A percentile compares a stretch with the other conserved stretches of the same genome.
phyloP scores from a whole-genome alignment of 2,329 filamentous ascomycete species.

The Cercospora sp. region DNA sequence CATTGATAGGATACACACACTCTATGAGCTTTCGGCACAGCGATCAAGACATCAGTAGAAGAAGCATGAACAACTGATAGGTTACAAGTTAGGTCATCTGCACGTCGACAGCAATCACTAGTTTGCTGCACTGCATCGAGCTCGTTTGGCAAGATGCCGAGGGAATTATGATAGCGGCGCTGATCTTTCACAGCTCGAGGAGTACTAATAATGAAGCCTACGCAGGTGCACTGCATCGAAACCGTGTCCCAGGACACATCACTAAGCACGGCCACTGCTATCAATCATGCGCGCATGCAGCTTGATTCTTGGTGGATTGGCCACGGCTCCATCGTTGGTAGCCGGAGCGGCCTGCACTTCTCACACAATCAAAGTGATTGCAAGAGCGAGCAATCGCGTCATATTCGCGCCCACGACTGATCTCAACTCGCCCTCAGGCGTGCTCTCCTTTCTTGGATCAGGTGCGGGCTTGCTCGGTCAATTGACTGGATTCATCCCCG shows the following conservation, averaged over 20 bases:
- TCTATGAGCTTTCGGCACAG: not conserved
- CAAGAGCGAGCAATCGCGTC: constrained; percentile 18
- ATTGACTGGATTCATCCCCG: constrained; percentile 15
- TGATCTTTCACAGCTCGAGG: constrained; percentile 1
- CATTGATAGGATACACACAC: not conserved
- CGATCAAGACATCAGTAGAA: not conserved
- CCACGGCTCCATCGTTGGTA: constrained; percentile 9
- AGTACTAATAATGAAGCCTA: not conserved
- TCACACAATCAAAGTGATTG: constrained; percentile 15
- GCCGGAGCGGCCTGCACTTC: constrained; percentile 17
- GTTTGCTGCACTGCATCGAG: not conserved
- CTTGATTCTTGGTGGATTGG: not conserved
- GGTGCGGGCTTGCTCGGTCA: constrained; percentile 24
- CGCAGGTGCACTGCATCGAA: not conserved
- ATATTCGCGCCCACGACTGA: constrained; percentile 18
- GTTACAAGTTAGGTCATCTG: not conserved
- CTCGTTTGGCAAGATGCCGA: not conserved
- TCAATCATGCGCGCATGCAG: not conserved
- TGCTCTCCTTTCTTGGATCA: constrained; percentile 21
- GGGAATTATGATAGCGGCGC: constrained; percentile 2
- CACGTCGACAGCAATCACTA: not conserved
- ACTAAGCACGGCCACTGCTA: not conserved
- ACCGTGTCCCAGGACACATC: not conserved
- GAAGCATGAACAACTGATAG: not conserved
- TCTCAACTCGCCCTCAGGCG: constrained; percentile 18